Evolutionary conservation across 2,329 filamentous ascomycete genomes (phyloP).

Genomic region (Hawksworthiomyces lignivorus): DNA sequence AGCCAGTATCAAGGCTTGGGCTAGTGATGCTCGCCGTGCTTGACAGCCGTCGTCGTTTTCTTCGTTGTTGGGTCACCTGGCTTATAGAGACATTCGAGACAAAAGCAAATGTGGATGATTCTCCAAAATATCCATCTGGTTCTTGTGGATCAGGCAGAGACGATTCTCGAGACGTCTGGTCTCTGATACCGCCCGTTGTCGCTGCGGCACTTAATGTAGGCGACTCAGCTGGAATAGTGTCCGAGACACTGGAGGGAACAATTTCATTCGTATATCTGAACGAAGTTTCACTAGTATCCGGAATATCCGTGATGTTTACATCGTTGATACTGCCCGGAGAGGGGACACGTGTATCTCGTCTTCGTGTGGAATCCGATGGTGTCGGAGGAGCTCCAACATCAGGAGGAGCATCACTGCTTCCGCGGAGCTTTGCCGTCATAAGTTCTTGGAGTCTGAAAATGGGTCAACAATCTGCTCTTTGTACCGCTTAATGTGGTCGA

Average conservation of each 20-base stretch:
- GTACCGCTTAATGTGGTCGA: too few relatives aligned
- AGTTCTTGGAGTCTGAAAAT: constrained; percentile 5
- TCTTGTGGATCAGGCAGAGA: constrained; percentile 7
- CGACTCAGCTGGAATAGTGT: too few relatives aligned
- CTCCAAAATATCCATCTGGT: constrained; percentile 10
- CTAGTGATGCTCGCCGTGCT: constrained; percentile 1
- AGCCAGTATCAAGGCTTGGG: neutral
- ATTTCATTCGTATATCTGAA: too few relatives aligned
- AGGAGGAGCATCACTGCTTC: too few relatives aligned
- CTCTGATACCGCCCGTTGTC: neutral
- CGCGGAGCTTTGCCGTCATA: constrained; percentile 9
- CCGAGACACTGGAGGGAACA: too few relatives aligned
- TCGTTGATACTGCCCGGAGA: too few relatives aligned
- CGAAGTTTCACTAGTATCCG: too few relatives aligned
- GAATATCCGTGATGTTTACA: too few relatives aligned
- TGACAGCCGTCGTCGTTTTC: constrained; percentile 7
- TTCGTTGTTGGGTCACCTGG: neutral
- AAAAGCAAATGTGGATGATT: constrained; percentile 11
- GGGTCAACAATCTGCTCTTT: too few relatives aligned
- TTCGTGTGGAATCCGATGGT: neutral
- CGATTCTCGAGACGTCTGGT: neutral
- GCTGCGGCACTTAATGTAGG: neutral
- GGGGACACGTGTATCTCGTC: neutral
- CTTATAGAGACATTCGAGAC: constrained; percentile 7
- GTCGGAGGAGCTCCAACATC: neutral